phyloP scores from a whole-genome alignment of 768 basidiomycete genomes.

The Sutorius australiensis region DNA sequence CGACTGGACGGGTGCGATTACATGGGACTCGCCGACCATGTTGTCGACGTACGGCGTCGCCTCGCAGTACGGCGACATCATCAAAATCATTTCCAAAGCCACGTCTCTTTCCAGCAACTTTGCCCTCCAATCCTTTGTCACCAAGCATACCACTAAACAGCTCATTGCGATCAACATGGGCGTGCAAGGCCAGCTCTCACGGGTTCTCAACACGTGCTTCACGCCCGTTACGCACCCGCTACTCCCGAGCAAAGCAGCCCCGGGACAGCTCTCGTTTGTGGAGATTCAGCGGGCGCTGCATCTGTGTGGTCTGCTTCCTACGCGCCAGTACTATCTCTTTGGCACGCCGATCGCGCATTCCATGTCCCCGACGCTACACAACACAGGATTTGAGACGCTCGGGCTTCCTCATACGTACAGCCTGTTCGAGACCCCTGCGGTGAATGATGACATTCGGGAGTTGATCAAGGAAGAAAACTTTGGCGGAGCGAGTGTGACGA shows the following conservation, averaged over 20 bases:
- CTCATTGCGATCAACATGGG: constrained; percentile 97
- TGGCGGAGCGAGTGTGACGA: constrained; percentile 95
- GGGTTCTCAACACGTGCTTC: constrained; percentile 80
- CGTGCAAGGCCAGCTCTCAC: constrained; percentile 80
- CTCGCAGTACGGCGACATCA: constrained; percentile 71
- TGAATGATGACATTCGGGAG: constrained; percentile 62
- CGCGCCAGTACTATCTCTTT: constrained; percentile 78
- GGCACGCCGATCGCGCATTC: constrained; percentile 87
- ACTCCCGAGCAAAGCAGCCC: constrained; percentile 83
- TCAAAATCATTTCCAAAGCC: constrained; percentile 92
- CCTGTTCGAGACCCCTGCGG: constrained; percentile 66
- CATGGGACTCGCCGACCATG: constrained; percentile 69
- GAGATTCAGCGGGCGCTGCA: constrained; percentile 82
- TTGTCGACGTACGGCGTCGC: constrained; percentile 69
- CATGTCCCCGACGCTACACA: constrained; percentile 91
- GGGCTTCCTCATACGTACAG: constrained; percentile 83
- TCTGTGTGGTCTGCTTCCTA: constrained; percentile 74
- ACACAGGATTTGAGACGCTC: constrained; percentile 75
- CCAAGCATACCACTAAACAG: constrained; percentile 61
- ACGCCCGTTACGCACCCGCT: constrained; percentile 89
- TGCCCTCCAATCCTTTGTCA: constrained; percentile 67
- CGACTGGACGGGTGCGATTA: constrained; percentile 83
- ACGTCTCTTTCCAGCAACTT: constrained; percentile 73
- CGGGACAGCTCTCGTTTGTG: constrained; percentile 87
- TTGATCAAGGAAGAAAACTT: constrained; percentile 67